phyloP scores from a whole-genome alignment of 305 asterid genomes.

The Fraxinus albicans region DNA sequence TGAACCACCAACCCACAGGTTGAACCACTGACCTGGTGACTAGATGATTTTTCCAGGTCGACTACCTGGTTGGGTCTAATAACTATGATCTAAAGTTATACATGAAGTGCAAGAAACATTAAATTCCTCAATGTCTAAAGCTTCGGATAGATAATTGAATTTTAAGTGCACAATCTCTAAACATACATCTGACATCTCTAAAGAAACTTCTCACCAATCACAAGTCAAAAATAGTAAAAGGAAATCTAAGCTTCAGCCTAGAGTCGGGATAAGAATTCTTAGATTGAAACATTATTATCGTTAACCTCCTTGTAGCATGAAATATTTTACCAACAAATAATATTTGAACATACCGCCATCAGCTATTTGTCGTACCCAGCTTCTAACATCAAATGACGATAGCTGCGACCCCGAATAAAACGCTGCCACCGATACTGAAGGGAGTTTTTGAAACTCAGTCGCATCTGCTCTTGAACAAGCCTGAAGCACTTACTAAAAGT shows the following conservation, averaged over 20 bases:
- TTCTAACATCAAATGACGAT: slow-evolving; percentile 78
- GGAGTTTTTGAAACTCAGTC: slow-evolving; percentile 44
- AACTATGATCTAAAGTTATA: background rate
- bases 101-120: background rate
- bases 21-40: background rate
- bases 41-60: background rate
- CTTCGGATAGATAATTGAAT: background rate
- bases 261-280: background rate
- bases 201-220: background rate
- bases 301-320: background rate
- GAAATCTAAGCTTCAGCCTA: background rate
- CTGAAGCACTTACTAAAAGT: slow-evolving; percentile 45
- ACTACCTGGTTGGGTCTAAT: background rate
- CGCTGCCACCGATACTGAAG: slow-evolving; percentile 70
- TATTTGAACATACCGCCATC: slow-evolving; percentile 28
- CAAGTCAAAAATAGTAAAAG: background rate
- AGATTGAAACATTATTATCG: background rate
- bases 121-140: background rate
- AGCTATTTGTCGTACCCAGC: slow-evolving; percentile 47
- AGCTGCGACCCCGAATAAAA: slow-evolving; percentile 77
- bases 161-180: background rate
- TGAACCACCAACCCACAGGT: background rate
- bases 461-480: slow-evolving; percentile 81
- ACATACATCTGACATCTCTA: background rate
- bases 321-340: slow-evolving; percentile 1